phyloP scores from a whole-genome alignment of 352 stramenopile species.

The Pythium aphanidermatum region DNA sequence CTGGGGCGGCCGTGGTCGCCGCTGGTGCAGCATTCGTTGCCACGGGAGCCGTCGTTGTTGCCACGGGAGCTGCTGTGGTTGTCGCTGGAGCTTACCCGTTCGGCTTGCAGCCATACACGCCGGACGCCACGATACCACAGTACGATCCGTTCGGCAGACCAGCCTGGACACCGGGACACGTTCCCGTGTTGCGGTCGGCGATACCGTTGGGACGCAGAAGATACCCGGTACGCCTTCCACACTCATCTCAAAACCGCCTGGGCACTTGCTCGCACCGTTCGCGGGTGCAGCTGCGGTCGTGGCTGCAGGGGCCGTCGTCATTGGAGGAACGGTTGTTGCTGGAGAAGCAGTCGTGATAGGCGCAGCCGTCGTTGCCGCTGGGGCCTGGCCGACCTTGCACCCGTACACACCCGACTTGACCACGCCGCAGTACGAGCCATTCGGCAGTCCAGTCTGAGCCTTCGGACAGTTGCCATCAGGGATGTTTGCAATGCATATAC shows the following conservation, averaged over 20 bases:
- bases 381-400: constrained; percentile 5
- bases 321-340: too few species aligned
- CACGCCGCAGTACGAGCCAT: constrained; percentile 11
- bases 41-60: too few species aligned
- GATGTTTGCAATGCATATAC: constrained; percentile 8
- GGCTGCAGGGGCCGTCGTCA: too few species aligned
- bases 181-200: background rate
- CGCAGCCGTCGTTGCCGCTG: background rate
- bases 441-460: constrained; percentile 6
- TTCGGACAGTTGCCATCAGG: constrained; percentile 7
- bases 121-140: background rate
- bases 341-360: too few species aligned
- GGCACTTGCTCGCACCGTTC: too few species aligned
- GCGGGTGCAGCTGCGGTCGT: too few species aligned
- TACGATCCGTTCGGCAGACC: constrained; percentile 5
- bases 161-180: constrained; percentile 3
- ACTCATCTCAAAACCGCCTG: constrained; percentile 4
- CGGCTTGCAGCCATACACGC: constrained; percentile 4
- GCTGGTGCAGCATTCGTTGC: too few species aligned
- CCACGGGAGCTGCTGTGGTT: background rate
- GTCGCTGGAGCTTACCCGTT: background rate
- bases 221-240: constrained; percentile 2
- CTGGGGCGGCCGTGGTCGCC: too few species aligned
- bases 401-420: constrained; percentile 12
- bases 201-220: background rate